phyloP scores from a whole-genome alignment of 202 grass and related monocot genomes.

The Eragrostis tef region DNA sequence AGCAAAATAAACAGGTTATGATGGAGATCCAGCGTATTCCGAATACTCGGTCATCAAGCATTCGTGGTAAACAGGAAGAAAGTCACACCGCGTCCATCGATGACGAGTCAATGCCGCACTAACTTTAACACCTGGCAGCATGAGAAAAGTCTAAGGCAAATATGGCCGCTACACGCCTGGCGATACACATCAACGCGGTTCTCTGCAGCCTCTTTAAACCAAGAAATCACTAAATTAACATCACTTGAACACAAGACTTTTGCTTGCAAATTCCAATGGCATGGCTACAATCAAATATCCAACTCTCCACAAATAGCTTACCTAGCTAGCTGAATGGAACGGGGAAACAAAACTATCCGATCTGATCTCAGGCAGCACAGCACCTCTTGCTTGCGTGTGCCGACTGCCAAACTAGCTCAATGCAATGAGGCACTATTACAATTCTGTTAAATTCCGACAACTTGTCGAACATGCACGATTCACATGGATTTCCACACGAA shows the following conservation, averaged over 20 bases:
- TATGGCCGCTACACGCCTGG: too few relatives aligned
- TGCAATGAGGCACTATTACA: constrained; percentile 24
- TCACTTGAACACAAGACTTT: neutral
- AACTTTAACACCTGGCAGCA: too few relatives aligned
- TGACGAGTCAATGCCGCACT: constrained; percentile 19
- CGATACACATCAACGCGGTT: too few relatives aligned
- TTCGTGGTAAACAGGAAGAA: constrained; percentile 12
- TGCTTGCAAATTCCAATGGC: neutral
- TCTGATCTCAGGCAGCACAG: constrained; percentile 11
- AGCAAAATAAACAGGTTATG: neutral
- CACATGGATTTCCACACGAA: constrained; percentile 26
- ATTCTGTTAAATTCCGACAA: constrained; percentile 33
- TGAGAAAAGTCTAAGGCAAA: too few relatives aligned
- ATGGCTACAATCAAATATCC: constrained; percentile 14
- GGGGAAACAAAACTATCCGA: neutral
- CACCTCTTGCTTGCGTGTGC: constrained; percentile 33
- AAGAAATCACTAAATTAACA: neutral
- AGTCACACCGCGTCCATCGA: neutral
- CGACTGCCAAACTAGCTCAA: neutral
- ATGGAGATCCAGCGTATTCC: neutral
- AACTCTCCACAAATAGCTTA: constrained; percentile 28
- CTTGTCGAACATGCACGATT: neutral
- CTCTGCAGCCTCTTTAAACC: too few relatives aligned
- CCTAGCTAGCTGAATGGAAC: constrained; percentile 8
- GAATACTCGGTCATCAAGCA: too few relatives aligned